Percentiles rank a stretch among this genome's conserved stretches.
Evolutionary conservation across 768 basidiomycete genomes (phyloP).

Genomic region (Tylopilus plumbeoviolaceoides): DNA sequence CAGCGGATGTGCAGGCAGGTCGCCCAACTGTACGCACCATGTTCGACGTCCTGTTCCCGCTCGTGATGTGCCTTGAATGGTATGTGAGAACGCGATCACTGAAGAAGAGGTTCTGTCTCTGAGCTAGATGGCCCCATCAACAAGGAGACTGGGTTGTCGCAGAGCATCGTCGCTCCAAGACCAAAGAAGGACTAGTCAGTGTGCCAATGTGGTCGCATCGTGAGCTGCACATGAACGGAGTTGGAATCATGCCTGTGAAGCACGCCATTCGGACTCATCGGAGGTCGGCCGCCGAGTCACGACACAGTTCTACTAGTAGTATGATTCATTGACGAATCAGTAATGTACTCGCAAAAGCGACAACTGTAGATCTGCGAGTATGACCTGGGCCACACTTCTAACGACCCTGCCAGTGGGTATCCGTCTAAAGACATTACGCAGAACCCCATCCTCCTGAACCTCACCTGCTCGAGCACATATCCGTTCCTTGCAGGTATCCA

Average conservation of each 20-base stretch:
- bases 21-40: constrained; percentile 11
- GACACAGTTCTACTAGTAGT: too few relatives aligned
- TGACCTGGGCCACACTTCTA: too few relatives aligned
- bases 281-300: too few relatives aligned
- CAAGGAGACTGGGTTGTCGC: neutral
- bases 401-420: constrained; percentile 25
- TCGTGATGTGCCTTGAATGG: neutral
- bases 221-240: too few relatives aligned
- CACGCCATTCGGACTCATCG: too few relatives aligned
- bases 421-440: constrained; percentile 49
- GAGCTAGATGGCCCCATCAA: neutral
- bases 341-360: too few relatives aligned
- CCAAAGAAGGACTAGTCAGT: too few relatives aligned
- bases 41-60: constrained; percentile 2
- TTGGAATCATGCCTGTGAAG: too few relatives aligned
- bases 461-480: constrained; percentile 46
- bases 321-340: too few relatives aligned
- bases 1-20: too few relatives aligned
- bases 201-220: too few relatives aligned
- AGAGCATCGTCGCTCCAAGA: constrained; percentile 1
- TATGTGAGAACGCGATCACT: neutral
- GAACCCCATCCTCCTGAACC: constrained; percentile 55
- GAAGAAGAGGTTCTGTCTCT: constrained; percentile 24
- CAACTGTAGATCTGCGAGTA: too few relatives aligned
- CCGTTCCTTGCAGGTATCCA: constrained; percentile 47